Conservation (phyloP, 129 eudicot genomes). For the Logfia minima region DNA sequence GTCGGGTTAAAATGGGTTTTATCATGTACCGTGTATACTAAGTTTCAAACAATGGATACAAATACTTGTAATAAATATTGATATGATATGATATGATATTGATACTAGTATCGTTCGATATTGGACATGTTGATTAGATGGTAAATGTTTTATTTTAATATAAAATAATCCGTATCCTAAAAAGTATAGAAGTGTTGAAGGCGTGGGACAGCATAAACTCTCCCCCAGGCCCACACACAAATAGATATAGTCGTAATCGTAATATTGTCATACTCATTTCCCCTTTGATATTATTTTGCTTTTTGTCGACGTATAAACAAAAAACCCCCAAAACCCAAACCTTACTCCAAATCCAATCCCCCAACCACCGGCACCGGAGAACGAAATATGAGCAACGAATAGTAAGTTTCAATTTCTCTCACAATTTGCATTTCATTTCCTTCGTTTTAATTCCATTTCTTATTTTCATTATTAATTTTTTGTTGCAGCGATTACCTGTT, state of each 20-base stretch:
- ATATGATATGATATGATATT: too few species aligned
- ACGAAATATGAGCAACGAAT: conserved; percentile 63
- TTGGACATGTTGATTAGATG: too few species aligned
- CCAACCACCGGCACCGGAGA: conserved; percentile 16
- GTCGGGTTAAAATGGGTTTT: too few species aligned
- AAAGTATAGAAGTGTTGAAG: not conserved
- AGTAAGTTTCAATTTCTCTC: conserved; percentile 38
- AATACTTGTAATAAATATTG: too few species aligned
- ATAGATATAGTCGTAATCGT: not conserved
- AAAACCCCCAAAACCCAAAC: not conserved
- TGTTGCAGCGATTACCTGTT: conserved; percentile 77
- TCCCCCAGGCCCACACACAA: too few species aligned
- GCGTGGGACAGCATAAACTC: not conserved
- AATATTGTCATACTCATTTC: not conserved
- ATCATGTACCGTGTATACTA: too few species aligned
- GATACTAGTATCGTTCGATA: too few species aligned
- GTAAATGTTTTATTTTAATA: too few species aligned
- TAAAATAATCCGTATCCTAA: too few species aligned
- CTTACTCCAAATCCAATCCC: not conserved
- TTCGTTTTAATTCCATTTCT: not conserved
- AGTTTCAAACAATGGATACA: too few species aligned
- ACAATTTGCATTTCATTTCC: not conserved
- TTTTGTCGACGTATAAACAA: not conserved
- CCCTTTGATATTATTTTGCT: not conserved
- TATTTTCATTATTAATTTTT: not conserved